phyloP scores from a whole-genome alignment of 75 land plant genomes.

The Cunninghamia lanceolata region DNA sequence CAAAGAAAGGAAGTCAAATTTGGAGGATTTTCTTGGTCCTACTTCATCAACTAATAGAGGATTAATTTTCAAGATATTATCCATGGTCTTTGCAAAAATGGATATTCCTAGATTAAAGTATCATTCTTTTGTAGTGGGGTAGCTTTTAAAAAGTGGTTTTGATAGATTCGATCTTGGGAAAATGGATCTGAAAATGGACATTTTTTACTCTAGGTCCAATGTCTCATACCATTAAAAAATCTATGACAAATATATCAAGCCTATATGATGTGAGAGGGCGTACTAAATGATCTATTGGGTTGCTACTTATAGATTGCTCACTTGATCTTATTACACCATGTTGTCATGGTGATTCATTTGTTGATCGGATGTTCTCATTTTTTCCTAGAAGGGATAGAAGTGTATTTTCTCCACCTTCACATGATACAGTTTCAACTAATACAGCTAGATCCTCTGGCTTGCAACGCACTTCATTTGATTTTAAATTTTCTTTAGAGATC shows the following conservation, averaged over 20 bases:
- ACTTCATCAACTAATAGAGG: constrained; percentile 46
- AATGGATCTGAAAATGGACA: constrained; percentile 92
- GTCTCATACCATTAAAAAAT: constrained; percentile 77
- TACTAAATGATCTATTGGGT: constrained; percentile 66
- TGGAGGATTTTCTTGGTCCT: constrained; percentile 15
- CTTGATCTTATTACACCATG: too few relatives aligned
- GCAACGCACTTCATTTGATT: constrained; percentile 48
- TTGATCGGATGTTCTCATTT: too few relatives aligned
- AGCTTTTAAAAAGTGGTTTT: constrained; percentile 91
- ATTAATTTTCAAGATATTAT: constrained; percentile 59
- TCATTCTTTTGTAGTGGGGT: constrained; percentile 84
- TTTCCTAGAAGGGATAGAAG: too few relatives aligned
- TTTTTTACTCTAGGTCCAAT: constrained; percentile 83
- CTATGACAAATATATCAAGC: constrained; percentile 77
- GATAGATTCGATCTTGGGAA: constrained; percentile 93
- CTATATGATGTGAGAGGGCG: constrained; percentile 85
- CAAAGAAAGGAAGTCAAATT: constrained; percentile 27
- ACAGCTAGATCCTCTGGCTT: constrained; percentile 18
- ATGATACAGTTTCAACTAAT: constrained; percentile 18
- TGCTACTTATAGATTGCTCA: constrained; percentile 82
- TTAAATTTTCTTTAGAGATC: constrained; percentile 47
- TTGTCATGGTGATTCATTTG: too few relatives aligned
- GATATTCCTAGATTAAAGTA: constrained; percentile 83
- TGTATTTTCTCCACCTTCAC: constrained; percentile 5
- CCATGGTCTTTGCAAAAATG: constrained; percentile 44